A percentile compares a stretch with the other conserved stretches of the same genome.
phyloP scores from a whole-genome alignment of 495 filamentous ascomycete species.

The Cudoniella acicularis region DNA sequence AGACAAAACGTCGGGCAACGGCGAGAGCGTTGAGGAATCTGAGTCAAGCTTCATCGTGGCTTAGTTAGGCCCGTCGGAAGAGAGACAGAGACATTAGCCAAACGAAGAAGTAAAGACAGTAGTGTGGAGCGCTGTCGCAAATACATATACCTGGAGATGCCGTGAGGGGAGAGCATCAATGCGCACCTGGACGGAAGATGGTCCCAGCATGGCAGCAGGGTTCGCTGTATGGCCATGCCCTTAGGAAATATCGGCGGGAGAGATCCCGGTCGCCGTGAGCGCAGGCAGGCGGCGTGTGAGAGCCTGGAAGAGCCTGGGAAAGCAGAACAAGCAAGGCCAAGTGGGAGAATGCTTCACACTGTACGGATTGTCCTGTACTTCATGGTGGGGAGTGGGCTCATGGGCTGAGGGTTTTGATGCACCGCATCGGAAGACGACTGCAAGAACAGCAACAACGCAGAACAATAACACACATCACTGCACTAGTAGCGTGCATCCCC shows the following conservation, averaged over 20 bases:
- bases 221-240: not conserved
- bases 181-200: not conserved
- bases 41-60: constrained; percentile 14
- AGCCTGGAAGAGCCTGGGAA: no score
- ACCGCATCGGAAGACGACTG: not conserved
- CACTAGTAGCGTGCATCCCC: no score
- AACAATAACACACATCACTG: no score
- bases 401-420: not conserved
- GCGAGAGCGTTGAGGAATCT: constrained; percentile 31
- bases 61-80: not conserved
- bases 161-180: not conserved
- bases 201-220: constrained; percentile 6
- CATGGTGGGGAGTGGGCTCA: not conserved
- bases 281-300: no score
- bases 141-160: not conserved
- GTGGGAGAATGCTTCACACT: no score
- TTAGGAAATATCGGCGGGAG: not conserved
- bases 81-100: not conserved
- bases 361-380: no score
- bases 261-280: not conserved
- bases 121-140: no score
- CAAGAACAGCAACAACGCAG: no score
- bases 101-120: not conserved
- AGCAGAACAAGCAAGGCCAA: no score
- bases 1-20: constrained; percentile 46